phyloP scores from a whole-genome alignment of 2,329 filamentous ascomycete genomes.

The Sclerotinia nivalis region DNA sequence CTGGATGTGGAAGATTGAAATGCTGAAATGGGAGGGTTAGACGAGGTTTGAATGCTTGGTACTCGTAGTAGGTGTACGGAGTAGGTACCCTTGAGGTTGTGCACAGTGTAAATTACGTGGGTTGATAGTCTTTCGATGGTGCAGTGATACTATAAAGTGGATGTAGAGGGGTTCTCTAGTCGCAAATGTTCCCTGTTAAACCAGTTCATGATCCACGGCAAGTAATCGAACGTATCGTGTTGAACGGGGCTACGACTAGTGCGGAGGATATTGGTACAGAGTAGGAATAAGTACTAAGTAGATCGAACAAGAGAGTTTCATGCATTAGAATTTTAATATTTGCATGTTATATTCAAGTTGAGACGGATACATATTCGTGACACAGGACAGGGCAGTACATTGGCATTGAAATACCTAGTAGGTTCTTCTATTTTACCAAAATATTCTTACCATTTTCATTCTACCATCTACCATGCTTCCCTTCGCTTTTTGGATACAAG shows the following conservation, averaged over 20 bases:
- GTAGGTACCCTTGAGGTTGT: neutral
- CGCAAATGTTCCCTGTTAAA: neutral
- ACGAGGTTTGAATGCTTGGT: conserved; percentile 10
- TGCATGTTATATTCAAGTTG: conserved; percentile 5
- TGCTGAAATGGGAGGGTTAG: conserved; percentile 3
- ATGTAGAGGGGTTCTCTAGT: conserved; percentile 14
- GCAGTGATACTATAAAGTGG: conserved; percentile 16
- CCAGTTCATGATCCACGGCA: conserved; percentile 12
- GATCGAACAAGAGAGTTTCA: conserved; percentile 18
- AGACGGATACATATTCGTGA: neutral
- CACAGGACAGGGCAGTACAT: neutral
- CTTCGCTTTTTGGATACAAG: neutral
- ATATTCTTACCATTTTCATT: neutral
- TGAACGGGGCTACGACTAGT: neutral
- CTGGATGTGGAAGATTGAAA: conserved; percentile 14
- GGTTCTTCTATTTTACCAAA: neutral
- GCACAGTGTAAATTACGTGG: neutral
- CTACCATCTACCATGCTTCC: neutral
- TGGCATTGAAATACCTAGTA: neutral
- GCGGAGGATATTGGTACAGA: conserved; percentile 2
- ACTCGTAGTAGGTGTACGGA: neutral
- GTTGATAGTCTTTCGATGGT: conserved; percentile 1
- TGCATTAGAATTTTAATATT: neutral
- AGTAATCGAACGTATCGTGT: conserved; percentile 14
- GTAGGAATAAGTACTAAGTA: conserved; percentile 8